Percentiles rank a stretch among this genome's conserved stretches.
phyloP scores from a whole-genome alignment of 495 filamentous ascomycete species.

The Daldinia concentrica region DNA sequence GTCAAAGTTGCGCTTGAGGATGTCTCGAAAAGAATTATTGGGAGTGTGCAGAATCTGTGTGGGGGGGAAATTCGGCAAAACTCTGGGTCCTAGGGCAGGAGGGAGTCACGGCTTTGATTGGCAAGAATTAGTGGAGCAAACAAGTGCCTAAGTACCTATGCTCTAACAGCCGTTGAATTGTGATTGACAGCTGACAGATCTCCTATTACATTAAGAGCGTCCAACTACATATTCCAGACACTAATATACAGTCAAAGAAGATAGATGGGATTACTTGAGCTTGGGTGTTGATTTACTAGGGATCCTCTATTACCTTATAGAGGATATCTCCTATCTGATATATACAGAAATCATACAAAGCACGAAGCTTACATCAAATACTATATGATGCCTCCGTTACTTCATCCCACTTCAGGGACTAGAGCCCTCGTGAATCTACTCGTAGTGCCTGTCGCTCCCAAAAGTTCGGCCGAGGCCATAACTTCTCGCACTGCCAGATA shows the following conservation, averaged over 20 bases:
- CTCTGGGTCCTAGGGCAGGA: constrained; percentile 42
- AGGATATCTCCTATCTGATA: constrained; percentile 20
- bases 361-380: constrained; percentile 18
- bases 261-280: neutral
- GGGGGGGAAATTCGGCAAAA: constrained; percentile 45
- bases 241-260: neutral
- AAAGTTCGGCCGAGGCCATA: constrained; percentile 19
- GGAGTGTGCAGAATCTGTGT: constrained; percentile 42
- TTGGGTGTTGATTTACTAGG: neutral
- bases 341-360: constrained; percentile 34
- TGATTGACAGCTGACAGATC: neutral
- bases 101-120: neutral
- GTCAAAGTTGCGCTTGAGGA: constrained; percentile 19
- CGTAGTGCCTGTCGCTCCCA: neutral
- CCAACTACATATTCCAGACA: too few species aligned
- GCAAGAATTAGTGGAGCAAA: neutral
- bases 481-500: constrained; percentile 12
- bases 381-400: constrained; percentile 5
- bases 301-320: constrained; percentile 5
- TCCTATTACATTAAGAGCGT: neutral
- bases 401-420: neutral
- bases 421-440: neutral
- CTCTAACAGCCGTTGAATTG: neutral
- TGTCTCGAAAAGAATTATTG: constrained; percentile 29
- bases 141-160: neutral